These are phyloP conservation scores for Salinomyces thailandicus DNA, from an alignment of 2,329 filamentous ascomycete species.

Conservation along the genomic window DNA sequence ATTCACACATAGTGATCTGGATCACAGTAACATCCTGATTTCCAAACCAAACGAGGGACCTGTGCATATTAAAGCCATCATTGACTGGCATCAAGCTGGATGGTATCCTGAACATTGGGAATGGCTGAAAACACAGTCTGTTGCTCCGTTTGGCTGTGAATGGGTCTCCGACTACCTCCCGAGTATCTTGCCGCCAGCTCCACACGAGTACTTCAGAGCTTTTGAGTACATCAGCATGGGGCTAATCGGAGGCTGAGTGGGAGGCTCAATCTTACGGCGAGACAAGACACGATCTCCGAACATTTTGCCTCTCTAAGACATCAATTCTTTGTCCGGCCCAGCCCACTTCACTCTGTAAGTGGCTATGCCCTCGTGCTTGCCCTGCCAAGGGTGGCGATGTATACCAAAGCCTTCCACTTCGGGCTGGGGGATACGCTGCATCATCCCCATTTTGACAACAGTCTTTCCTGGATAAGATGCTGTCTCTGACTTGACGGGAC, in stretches of 20 bases:
- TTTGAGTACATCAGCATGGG: neutral
- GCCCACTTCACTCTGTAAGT: conserved; percentile 32
- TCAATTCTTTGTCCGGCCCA: conserved; percentile 28
- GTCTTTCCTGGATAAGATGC: conserved; percentile 32
- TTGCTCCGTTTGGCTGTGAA: neutral
- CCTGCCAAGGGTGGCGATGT: conserved; percentile 37
- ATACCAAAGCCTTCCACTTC: conserved; percentile 36
- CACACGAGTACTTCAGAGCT: neutral
- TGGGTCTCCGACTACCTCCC: neutral
- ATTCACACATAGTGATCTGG: conserved; percentile 4
- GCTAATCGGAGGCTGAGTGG: no score
- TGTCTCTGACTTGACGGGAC: conserved; percentile 39
- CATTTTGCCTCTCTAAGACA: neutral
- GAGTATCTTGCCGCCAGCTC: neutral
- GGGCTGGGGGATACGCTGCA: conserved; percentile 37
- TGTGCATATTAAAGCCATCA: conserved; percentile 4
- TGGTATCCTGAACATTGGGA: conserved; percentile 15
- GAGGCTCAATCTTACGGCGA: no score
- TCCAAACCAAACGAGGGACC: neutral
- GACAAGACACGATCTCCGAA: no score
- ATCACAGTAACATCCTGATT: neutral
- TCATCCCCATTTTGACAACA: conserved; percentile 43
- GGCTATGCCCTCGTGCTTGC: conserved; percentile 27
- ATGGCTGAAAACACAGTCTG: conserved; percentile 1
- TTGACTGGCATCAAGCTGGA: conserved; percentile 12